Evolutionary conservation across 2,329 filamentous ascomycete species (phyloP), one percentile per base, ranked within the genome.

Genomic region (Aspergillus bombycis): DNA sequence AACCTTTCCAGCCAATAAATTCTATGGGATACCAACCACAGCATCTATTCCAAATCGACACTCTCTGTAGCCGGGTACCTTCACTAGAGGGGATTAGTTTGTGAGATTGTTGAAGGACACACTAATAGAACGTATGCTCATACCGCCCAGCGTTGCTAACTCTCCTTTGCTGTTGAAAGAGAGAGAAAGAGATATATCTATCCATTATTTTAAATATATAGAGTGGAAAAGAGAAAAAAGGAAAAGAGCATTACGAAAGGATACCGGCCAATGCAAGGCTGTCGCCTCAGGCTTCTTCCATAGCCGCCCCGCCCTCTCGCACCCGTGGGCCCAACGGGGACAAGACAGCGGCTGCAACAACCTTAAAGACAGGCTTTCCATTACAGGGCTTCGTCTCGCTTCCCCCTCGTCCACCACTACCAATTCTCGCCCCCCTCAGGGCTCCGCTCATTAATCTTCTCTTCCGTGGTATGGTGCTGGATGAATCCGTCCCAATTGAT

Each of bases 321-420:
- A 63, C 65, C 67, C 68, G 68, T 70, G 68, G 68, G 63, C 68
- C 68, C 61, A 69, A 70, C 68, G 64, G 68, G 67, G 60, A 66
- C 63, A 67, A 66, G 64, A 68, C 65, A 65, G 68, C 68, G 63
- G 68, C 67, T 67, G 65, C 65, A 66, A 67, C 68, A 71, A 71
- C 65, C 67, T 69, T 68, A 67, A 70, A 66, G 63, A 50, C 63
- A 63, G 61, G 60, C 30, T 38, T 28, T 46, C 52, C 28, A 48
- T 56, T 32, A 46, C 50, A 45, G 19, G 41, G n/a, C 16, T 28
- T 57, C 57, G 50, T 56, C 46, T 61, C 41, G 53, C 52, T 41
- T 57, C 56, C 46, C 30, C 28, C 43, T 46, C 52, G 41, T 48
- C 43, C 43, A 61, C 52, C 50, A 34, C 45, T 48, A 26, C 48